phyloP scores from a whole-genome alignment of 371 early-diverging fungal species.

The Rhizopus arrhizus region DNA sequence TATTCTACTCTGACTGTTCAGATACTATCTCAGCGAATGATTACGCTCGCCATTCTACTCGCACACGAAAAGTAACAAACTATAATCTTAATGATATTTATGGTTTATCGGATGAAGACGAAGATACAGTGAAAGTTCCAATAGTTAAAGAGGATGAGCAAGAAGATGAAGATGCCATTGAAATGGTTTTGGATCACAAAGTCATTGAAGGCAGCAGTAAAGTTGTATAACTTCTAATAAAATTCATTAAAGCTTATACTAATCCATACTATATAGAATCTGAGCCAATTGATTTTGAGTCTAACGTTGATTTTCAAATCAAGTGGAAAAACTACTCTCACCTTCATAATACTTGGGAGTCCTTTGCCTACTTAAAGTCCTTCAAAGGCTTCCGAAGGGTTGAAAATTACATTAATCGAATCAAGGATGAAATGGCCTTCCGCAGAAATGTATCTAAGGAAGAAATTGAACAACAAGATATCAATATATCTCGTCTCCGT shows the following conservation, averaged over 20 bases:
- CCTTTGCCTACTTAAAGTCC: constrained; percentile 59
- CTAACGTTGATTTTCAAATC: constrained; percentile 79
- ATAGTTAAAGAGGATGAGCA: constrained; percentile 24
- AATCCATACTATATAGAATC: constrained; percentile 32
- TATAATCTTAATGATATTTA: constrained; percentile 59
- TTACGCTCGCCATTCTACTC: constrained; percentile 52
- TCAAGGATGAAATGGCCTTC: constrained; percentile 64
- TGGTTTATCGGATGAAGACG: constrained; percentile 51
- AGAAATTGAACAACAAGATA: constrained; percentile 85
- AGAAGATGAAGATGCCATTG: constrained; percentile 68
- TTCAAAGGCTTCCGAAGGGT: constrained; percentile 90
- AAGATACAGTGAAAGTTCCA: constrained; percentile 5
- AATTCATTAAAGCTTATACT: constrained; percentile 12
- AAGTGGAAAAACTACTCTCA: constrained; percentile 95
- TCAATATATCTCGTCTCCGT: constrained; percentile 81
- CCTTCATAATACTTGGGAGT: constrained; percentile 92
- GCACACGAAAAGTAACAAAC: constrained; percentile 48
- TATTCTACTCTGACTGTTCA: neutral
- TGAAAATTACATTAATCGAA: constrained; percentile 79
- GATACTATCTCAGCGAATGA: constrained; percentile 35
- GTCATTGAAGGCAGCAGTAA: constrained; percentile 22
- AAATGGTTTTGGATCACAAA: constrained; percentile 62
- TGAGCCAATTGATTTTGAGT: constrained; percentile 55
- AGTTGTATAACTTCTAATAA: neutral
- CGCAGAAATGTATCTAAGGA: constrained; percentile 74